phyloP scores from a whole-genome alignment of 73 alveolate genomes.

The Blepharisma stoltei region DNA sequence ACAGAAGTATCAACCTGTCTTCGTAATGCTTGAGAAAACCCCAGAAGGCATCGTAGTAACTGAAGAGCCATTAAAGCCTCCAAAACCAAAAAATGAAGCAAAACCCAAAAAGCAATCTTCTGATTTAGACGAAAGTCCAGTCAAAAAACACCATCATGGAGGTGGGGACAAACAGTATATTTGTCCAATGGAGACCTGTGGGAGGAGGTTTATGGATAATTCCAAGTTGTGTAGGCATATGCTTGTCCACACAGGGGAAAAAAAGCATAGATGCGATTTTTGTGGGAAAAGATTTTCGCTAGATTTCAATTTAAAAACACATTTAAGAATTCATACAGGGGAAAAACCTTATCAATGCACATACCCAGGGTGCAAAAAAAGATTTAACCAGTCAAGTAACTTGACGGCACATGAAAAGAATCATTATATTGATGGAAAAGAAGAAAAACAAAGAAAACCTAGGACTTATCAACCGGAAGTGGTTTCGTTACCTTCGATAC shows the following conservation, averaged over 20 bases:
- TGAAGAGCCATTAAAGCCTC: background rate
- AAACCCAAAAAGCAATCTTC: slow-evolving; percentile 8
- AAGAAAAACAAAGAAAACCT: slow-evolving; percentile 32
- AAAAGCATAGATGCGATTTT: slow-evolving; percentile 79
- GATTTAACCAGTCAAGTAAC: slow-evolving; percentile 68
- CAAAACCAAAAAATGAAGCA: background rate
- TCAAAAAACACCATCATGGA: background rate
- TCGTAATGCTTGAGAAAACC: background rate
- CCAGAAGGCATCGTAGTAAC: slow-evolving; percentile 25
- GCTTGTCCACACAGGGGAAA: slow-evolving; percentile 78
- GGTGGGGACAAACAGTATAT: slow-evolving; percentile 22
- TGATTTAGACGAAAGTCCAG: background rate
- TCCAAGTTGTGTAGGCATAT: slow-evolving; percentile 79
- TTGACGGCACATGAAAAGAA: slow-evolving; percentile 76
- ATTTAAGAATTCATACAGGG: slow-evolving; percentile 84
- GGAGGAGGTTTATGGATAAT: slow-evolving; percentile 67
- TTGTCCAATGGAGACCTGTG: slow-evolving; percentile 58
- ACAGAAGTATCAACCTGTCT: slow-evolving; percentile 8
- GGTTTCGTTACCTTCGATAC: no score
- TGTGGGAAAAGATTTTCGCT: slow-evolving; percentile 85
- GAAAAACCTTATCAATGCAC: slow-evolving; percentile 68
- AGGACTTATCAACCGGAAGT: no score
- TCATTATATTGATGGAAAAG: slow-evolving; percentile 53
- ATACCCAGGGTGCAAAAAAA: slow-evolving; percentile 60
- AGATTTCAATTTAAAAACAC: slow-evolving; percentile 83